Evolutionary conservation across 129 eudicot species (phyloP), one percentile per base, ranked within the genome.

Genomic region (Pittosporum tobira): DNA sequence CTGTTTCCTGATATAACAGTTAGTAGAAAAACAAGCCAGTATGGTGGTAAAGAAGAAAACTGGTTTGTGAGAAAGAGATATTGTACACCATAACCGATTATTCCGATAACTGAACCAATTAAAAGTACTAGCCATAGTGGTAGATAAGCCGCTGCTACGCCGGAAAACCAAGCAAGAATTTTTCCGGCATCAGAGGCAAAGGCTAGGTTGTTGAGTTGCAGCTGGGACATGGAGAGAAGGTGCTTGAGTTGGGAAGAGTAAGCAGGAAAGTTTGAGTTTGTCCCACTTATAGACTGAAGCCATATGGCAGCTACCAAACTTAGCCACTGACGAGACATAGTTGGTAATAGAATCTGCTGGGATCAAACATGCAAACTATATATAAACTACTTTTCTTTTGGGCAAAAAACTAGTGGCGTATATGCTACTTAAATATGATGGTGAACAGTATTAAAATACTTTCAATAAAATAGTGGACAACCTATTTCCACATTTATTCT

Each of bases 111-210:
- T 0, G 95, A 78, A 36, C 95, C 94, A 40, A 86, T 78, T n/a
- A 78, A 48, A 30, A 86, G 94, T 9, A 87, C 94, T 12, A 78
- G 73, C 95, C 94, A 85, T 8, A 86, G 79, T 5, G 98, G 98
- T 16, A 91, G 73, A 64, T 83, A 66, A 31, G 61, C 54, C 0
- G 94, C 87, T 0, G 95, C 94, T 4, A 86, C 45, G 50, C 95
- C 98, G 3, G 95, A 78, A 14, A 86, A 25, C 64, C 84, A 91
- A 15, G 90, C 98, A 11, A 91, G 61, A 38, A 91, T 71, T 44
- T 86, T 91, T n/a, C 94, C 95, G 0, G 95, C 94, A 42, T 91
- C 98, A 12, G 95, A 86, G 43, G 95, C 98, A 19, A 81, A 77
- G 30, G 98, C 98, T 16, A 91, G 77, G 72, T 91, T 83, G 76